Evolutionary conservation across 2,329 filamentous ascomycete species (phyloP), one percentile per base, ranked within the genome.

Genomic region (Exophiala calicioides): DNA sequence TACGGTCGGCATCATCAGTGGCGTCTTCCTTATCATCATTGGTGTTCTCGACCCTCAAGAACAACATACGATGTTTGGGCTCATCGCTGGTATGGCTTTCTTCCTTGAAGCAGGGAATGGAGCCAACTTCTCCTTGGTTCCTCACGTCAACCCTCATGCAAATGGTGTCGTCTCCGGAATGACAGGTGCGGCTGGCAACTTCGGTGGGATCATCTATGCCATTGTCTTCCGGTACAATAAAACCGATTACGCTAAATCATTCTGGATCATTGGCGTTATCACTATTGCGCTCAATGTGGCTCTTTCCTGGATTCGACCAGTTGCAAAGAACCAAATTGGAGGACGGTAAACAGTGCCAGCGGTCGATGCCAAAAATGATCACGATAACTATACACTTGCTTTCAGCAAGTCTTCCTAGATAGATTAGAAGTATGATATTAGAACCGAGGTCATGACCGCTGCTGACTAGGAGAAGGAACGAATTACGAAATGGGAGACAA

Each of bases 31-130:
- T 47, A 68, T 86, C 53, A 73, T 77, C n/a, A 82, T 85, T 54
- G 83, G 84, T 3, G 59, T 80, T n/a, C 63, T 76, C 0, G 71
- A 93, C 64, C 77, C 86, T 0, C 77, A 82, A 19, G 62, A 76
- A 18, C 65, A 84, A 36, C 68, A 76, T 5, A 81, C 79, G 2
- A 84, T 94, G 76, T 82, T 93, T 45, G 88, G 86, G 1, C 80
- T 95, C 4, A 72, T 94, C 6, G 83, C 84, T 1, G 78, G 88
- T 7, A 78, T 90, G 70, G 88, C 86, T 1, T 77, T 95, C 63
- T 95, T 95, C 71, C 69, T 90, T 32, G 88, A 94, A 65, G 88
- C 86, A 2, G 84, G 83, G 31, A 95, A 95, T 63, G 90, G 90
- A 0, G 83, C 88, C 30, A 93, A 88, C 69, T 95, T 93, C 67